These are phyloP conservation scores for Leishmania lainsoni DNA, from an alignment of 208 protist species.

Conservation along the genomic window DNA sequence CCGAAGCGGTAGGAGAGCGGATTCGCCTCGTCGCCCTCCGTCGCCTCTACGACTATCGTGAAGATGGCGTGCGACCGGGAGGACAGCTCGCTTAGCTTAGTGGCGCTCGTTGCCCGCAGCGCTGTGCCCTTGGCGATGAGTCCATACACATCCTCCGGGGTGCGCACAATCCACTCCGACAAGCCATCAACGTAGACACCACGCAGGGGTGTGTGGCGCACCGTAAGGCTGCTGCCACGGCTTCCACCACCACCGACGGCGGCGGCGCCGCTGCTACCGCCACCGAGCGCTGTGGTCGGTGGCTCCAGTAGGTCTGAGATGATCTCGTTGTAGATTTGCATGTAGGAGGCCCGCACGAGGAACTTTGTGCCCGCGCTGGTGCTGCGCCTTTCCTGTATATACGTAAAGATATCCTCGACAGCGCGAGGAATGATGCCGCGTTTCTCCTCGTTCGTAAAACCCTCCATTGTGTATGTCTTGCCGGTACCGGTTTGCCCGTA, in stretches of 20 bases:
- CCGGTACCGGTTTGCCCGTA: constrained; percentile 90
- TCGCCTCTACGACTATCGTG: constrained; percentile 67
- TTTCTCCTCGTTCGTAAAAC: constrained; percentile 76
- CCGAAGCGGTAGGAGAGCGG: constrained; percentile 55
- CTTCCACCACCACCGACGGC: constrained; percentile 2
- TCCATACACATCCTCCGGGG: constrained; percentile 90
- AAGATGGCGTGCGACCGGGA: constrained; percentile 97
- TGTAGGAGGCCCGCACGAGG: constrained; percentile 74
- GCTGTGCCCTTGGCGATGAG: constrained; percentile 83
- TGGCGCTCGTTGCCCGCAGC: constrained; percentile 73
- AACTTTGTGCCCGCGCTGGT: constrained; percentile 33
- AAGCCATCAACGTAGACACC: constrained; percentile 94
- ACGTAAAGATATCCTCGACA: constrained; percentile 64
- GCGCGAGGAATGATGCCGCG: constrained; percentile 81
- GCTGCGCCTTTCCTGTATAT: constrained; percentile 35
- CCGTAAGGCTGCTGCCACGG: constrained; percentile 28
- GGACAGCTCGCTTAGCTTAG: constrained; percentile 93
- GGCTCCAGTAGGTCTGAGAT: constrained; percentile 78
- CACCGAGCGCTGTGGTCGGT: neutral
- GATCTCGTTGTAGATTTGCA: constrained; percentile 93
- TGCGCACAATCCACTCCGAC: constrained; percentile 89
- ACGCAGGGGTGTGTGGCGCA: constrained; percentile 75
- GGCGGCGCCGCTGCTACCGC: too few species aligned
- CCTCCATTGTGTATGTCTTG: constrained; percentile 92
- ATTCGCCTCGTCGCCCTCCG: constrained; percentile 47